A percentile compares a stretch with the other conserved stretches of the same genome.
These are phyloP conservation scores for Calonectria ilicicola DNA, from an alignment of 2,329 filamentous ascomycete species.

Conservation along the genomic window DNA sequence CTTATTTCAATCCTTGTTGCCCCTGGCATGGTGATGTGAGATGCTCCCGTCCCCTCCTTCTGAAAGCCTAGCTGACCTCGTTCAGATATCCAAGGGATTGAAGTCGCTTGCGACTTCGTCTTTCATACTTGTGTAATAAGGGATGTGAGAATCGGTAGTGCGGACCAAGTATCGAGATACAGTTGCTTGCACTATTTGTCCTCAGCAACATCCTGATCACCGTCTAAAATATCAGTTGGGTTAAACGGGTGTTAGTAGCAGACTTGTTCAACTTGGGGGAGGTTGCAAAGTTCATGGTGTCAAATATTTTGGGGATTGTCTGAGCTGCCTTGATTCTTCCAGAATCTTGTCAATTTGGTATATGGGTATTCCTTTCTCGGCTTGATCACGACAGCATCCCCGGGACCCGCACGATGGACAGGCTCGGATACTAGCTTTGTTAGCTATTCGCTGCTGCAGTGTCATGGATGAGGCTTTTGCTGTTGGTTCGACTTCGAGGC, in stretches of 20 bases:
- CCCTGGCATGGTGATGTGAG: too few species aligned
- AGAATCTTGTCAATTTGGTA: constrained; percentile 28
- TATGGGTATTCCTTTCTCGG: constrained; percentile 17
- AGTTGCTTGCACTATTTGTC: neutral
- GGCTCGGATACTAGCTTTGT: neutral
- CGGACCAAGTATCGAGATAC: neutral
- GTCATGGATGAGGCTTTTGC: neutral
- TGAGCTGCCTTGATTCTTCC: constrained; percentile 10
- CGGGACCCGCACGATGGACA: neutral
- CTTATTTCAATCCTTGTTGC: neutral
- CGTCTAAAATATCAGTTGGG: neutral
- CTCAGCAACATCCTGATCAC: neutral
- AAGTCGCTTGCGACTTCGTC: neutral
- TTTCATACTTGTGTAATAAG: too few species aligned
- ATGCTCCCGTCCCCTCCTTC: too few species aligned
- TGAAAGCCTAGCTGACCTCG: neutral
- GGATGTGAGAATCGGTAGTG: neutral
- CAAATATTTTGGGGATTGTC: neutral
- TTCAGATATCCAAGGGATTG: neutral
- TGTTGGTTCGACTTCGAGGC: neutral
- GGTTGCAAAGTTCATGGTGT: neutral
- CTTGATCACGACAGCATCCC: neutral
- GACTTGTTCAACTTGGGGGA: too few species aligned
- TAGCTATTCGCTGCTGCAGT: neutral
- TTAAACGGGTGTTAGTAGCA: neutral